phyloP scores from a whole-genome alignment of 2,329 filamentous ascomycete species.

The Nigrospora oryzae region DNA sequence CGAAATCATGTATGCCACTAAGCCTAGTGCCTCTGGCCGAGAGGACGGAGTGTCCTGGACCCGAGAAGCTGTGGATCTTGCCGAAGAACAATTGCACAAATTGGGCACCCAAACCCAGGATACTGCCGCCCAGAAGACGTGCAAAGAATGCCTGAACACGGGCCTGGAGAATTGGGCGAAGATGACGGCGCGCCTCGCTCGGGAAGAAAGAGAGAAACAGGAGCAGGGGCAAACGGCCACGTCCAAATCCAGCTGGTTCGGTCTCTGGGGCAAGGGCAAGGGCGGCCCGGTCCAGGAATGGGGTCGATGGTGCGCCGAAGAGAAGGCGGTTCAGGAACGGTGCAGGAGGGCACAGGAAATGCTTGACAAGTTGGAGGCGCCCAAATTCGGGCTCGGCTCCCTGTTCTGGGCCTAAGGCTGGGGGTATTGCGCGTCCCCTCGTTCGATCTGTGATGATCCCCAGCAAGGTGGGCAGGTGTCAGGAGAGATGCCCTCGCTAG shows the following conservation, averaged over 20 bases:
- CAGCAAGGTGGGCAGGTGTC: no score
- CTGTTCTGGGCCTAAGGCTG: constrained; percentile 30
- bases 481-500: constrained; percentile 2
- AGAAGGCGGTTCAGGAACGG: constrained; percentile 44
- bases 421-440: no score
- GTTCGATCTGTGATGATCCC: no score
- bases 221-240: constrained; percentile 12
- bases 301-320: constrained; percentile 46
- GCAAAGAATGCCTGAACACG: constrained; percentile 67
- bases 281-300: constrained; percentile 23
- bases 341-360: constrained; percentile 41
- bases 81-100: constrained; percentile 57
- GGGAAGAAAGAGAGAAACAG: constrained; percentile 33
- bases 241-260: constrained; percentile 24
- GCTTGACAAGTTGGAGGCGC: constrained; percentile 37
- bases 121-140: constrained; percentile 46
- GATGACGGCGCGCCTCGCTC: constrained; percentile 64
- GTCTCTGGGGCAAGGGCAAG: constrained; percentile 28
- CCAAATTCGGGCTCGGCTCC: constrained; percentile 21
- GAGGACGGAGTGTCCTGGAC: constrained; percentile 84
- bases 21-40: constrained; percentile 29
- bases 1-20: constrained; percentile 73
- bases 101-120: constrained; percentile 22
- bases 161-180: constrained; percentile 74
- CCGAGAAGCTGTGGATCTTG: constrained; percentile 73